A percentile compares a stretch with the other conserved stretches of the same genome.
These are phyloP conservation scores for Didymella exigua DNA, from an alignment of 2,329 filamentous ascomycete species.

Conservation along the genomic window DNA sequence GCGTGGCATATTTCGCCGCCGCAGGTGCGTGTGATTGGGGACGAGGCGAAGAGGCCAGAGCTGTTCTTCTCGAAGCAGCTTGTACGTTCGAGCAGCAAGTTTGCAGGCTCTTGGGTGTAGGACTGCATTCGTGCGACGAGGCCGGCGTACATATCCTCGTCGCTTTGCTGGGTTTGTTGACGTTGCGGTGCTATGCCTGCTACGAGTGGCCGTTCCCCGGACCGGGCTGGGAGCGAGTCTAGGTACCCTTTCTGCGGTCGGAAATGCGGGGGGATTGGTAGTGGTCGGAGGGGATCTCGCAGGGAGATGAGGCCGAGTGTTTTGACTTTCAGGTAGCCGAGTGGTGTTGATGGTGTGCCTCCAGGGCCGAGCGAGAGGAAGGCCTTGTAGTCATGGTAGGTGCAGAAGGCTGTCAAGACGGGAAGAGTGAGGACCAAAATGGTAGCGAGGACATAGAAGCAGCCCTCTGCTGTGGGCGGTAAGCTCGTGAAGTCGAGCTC, in stretches of 20 bases:
- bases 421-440: slow-evolving; percentile 34
- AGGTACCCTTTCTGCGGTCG: slow-evolving; percentile 67
- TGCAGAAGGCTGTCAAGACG: slow-evolving; percentile 41
- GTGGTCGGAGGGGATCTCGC: slow-evolving; percentile 69
- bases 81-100: slow-evolving; percentile 57
- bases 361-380: slow-evolving; percentile 80
- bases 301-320: slow-evolving; percentile 74
- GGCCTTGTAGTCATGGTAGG: slow-evolving; percentile 74
- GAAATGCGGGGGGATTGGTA: slow-evolving; percentile 57
- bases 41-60: slow-evolving; percentile 72
- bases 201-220: slow-evolving; percentile 68
- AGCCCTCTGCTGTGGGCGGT: slow-evolving; percentile 10
- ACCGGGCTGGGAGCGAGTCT: slow-evolving; percentile 63
- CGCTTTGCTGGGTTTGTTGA: slow-evolving; percentile 72
- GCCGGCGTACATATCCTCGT: slow-evolving; percentile 53
- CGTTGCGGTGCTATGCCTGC: slow-evolving; percentile 81
- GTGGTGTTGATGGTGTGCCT: slow-evolving; percentile 75
- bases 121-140: slow-evolving; percentile 28
- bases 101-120: slow-evolving; percentile 32
- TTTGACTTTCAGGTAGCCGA: slow-evolving; percentile 75
- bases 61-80: slow-evolving; percentile 85
- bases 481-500: not conserved
- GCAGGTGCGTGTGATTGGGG: slow-evolving; percentile 71
- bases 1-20: slow-evolving; percentile 84
- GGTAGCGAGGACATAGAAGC: slow-evolving; percentile 24